phyloP scores from a whole-genome alignment of 1,284 basidiomycete species.

The Meripilus lineatus region DNA sequence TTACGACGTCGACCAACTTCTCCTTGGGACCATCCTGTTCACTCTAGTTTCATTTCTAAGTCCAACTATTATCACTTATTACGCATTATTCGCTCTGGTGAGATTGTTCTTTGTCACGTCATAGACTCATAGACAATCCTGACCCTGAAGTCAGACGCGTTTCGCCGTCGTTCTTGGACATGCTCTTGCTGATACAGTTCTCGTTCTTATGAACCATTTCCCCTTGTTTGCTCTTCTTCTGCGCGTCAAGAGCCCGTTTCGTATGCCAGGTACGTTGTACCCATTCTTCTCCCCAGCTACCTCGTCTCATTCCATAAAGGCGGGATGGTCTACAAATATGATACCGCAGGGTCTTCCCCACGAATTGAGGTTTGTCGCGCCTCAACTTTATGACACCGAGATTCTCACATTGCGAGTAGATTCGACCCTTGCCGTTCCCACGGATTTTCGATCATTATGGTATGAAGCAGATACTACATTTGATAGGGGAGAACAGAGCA shows the following conservation, averaged over 20 bases:
- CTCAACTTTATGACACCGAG: neutral
- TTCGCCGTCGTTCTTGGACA: constrained; percentile 55
- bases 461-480: constrained; percentile 5
- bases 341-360: neutral
- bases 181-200: constrained; percentile 54
- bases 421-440: constrained; percentile 18
- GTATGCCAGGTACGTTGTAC: constrained; percentile 66
- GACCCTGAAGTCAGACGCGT: constrained; percentile 45
- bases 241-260: constrained; percentile 78
- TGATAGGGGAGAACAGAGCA: too few relatives aligned
- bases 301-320: constrained; percentile 2
- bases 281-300: neutral
- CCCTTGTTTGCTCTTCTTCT: constrained; percentile 88
- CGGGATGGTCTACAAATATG: constrained; percentile 7
- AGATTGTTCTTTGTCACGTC: constrained; percentile 22
- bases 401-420: constrained; percentile 9
- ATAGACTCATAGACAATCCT: neutral
- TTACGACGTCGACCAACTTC: constrained; percentile 91
- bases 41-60: constrained; percentile 88
- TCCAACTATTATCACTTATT: constrained; percentile 88
- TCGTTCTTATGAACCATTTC: constrained; percentile 85
- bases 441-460: constrained; percentile 24
- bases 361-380: constrained; percentile 11
- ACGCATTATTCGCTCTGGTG: constrained; percentile 76
- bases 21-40: constrained; percentile 94